Evolutionary conservation across 2,329 filamentous ascomycete genomes (phyloP).

Genomic region (Stemphylium lycopersici): DNA sequence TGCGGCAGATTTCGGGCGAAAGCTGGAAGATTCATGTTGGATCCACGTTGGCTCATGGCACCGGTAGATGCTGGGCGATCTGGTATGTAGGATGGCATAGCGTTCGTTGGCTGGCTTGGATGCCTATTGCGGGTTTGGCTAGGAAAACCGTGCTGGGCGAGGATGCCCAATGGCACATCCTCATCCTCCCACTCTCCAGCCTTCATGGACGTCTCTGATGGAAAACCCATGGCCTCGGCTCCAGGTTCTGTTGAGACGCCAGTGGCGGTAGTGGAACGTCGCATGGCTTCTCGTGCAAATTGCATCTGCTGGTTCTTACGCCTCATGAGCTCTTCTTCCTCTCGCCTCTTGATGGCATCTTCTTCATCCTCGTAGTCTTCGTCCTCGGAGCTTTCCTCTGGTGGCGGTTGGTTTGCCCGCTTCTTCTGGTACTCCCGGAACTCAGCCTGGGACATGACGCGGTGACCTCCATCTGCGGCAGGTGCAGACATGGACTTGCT

Average conservation of each 20-base stretch:
- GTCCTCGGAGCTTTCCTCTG: conserved; percentile 39
- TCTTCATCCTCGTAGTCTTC: conserved; percentile 49
- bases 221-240: conserved; percentile 40
- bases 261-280: conserved; percentile 43
- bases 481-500: conserved; percentile 18
- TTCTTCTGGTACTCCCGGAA: conserved; percentile 40
- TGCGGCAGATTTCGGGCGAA: conserved; percentile 46
- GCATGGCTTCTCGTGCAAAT: conserved; percentile 43
- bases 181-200: conserved; percentile 48
- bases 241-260: conserved; percentile 22
- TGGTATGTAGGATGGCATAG: conserved; percentile 43
- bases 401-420: conserved; percentile 30
- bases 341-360: conserved; percentile 41
- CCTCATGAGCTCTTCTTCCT: conserved; percentile 41
- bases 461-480: conserved; percentile 19
- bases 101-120: conserved; percentile 38
- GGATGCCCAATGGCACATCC: conserved; percentile 48
- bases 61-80: conserved; percentile 46
- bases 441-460: conserved; percentile 45
- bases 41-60: conserved; percentile 27
- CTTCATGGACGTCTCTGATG: conserved; percentile 44
- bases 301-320: conserved; percentile 45
- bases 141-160: conserved; percentile 47
- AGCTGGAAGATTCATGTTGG: conserved; percentile 34
- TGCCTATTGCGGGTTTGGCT: conserved; percentile 31